Evolutionary conservation across 1,284 basidiomycete genomes (phyloP).

Genomic region (Anthracocystis walkeri): DNA sequence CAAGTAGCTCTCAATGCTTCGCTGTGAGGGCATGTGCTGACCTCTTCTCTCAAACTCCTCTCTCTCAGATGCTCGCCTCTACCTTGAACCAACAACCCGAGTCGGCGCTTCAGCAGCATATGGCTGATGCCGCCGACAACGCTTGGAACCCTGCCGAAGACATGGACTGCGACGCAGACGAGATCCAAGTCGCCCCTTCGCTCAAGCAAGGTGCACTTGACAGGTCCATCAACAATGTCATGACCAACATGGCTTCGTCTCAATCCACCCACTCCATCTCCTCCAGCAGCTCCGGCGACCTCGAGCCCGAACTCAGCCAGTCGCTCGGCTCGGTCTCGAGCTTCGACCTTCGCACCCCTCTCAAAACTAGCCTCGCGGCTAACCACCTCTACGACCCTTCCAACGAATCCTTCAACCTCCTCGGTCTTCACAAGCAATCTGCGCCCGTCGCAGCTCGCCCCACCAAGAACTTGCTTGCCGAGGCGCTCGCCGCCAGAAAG

Average conservation of each 20-base stretch:
- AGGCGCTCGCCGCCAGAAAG: conserved; percentile 37
- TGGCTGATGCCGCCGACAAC: conserved; percentile 6
- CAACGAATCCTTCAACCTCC: conserved; percentile 32
- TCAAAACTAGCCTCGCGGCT: conserved; percentile 44
- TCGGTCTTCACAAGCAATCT: conserved; percentile 35
- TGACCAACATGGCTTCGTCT: conserved; percentile 45
- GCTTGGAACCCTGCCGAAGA: conserved; percentile 46
- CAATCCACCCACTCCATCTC: conserved; percentile 46
- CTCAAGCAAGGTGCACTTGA: conserved; percentile 11
- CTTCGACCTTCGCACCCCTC: conserved; percentile 57
- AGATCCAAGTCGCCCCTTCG: conserved; percentile 19
- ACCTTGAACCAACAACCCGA: conserved; percentile 15
- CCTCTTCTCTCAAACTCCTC: not conserved
- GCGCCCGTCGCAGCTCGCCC: conserved; percentile 18
- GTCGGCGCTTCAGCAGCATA: conserved; percentile 30
- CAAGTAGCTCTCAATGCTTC: no score
- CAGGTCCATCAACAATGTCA: conserved; percentile 15
- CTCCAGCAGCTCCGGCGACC: conserved; percentile 39
- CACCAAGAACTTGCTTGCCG: conserved; percentile 39
- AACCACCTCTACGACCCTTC: conserved; percentile 35
- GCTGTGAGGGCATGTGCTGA: conserved; percentile 6
- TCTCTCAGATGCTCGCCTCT: conserved; percentile 34
- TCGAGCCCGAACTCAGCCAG: conserved; percentile 57
- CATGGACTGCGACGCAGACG: conserved; percentile 48
- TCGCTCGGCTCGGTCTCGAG: conserved; percentile 56